A percentile compares a stretch with the other conserved stretches of the same genome.
These are phyloP conservation scores for Fraxinus latifolia DNA, from an alignment of 305 asterid species.

Conservation along the genomic window DNA sequence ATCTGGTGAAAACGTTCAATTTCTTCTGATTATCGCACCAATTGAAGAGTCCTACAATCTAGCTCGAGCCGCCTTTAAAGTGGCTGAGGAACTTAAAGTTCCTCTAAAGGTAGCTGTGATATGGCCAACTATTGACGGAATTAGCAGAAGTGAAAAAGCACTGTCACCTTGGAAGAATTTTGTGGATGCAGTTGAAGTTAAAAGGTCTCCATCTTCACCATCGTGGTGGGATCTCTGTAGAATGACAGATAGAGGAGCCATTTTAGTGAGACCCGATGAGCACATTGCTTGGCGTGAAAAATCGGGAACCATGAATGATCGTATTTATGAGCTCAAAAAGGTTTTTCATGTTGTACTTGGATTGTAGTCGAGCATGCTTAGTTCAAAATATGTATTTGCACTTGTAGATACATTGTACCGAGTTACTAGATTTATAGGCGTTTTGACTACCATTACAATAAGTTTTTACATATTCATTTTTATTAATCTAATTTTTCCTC, in stretches of 20 bases:
- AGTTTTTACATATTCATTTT: neutral
- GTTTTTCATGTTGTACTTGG: slow-evolving; percentile 51
- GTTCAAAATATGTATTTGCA: neutral
- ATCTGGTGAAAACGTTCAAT: slow-evolving; percentile 54
- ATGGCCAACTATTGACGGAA: slow-evolving; percentile 48
- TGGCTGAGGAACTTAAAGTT: slow-evolving; percentile 50
- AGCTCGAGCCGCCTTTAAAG: slow-evolving; percentile 65
- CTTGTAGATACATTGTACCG: neutral
- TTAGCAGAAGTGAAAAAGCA: slow-evolving; percentile 37
- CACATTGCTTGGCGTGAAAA: slow-evolving; percentile 78
- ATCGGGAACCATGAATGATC: slow-evolving; percentile 35
- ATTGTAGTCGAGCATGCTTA: slow-evolving; percentile 21
- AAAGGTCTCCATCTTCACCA: slow-evolving; percentile 32
- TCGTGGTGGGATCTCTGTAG: slow-evolving; percentile 92
- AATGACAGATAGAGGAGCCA: slow-evolving; percentile 68
- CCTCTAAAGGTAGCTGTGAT: slow-evolving; percentile 59
- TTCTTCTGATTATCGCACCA: slow-evolving; percentile 81
- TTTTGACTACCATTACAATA: neutral
- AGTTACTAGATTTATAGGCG: neutral
- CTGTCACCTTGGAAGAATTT: slow-evolving; percentile 62
- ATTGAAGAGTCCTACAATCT: slow-evolving; percentile 55
- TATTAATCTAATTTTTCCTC: neutral
- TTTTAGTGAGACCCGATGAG: slow-evolving; percentile 92
- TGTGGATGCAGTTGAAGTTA: slow-evolving; percentile 55
- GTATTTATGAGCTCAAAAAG: slow-evolving; percentile 42